Conservation (phyloP, 1,284 basidiomycete genomes). For the Gomphus bonarii region DNA sequence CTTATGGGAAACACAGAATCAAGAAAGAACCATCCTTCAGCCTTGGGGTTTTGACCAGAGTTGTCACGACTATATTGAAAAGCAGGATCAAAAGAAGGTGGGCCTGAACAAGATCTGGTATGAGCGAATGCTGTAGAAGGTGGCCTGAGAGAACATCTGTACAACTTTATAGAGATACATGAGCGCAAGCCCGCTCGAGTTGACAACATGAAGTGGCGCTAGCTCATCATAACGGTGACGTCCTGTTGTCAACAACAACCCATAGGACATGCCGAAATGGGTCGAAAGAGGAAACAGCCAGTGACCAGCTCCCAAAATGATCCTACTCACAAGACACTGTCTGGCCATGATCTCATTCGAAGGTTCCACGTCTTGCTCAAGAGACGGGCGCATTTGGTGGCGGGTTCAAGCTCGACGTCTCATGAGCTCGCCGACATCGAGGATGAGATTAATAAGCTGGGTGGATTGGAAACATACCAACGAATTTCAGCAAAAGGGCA, state of each 20-base stretch:
- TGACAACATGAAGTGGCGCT: background rate
- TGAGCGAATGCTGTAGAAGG: background rate
- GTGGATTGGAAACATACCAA: slow-evolving; percentile 73
- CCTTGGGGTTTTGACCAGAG: background rate
- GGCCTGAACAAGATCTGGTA: background rate
- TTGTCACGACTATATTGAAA: background rate
- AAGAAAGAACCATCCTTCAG: slow-evolving; percentile 39
- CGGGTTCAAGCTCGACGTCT: background rate
- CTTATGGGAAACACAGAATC: slow-evolving; percentile 49
- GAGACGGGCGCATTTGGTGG: background rate
- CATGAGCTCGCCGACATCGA: slow-evolving; percentile 39
- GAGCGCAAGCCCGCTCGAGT: background rate
- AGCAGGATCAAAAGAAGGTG: background rate
- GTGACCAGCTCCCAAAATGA: background rate
- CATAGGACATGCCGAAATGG: background rate
- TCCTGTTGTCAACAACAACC: background rate
- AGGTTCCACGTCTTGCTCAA: slow-evolving; percentile 3
- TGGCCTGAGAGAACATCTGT: background rate
- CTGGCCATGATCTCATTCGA: slow-evolving; percentile 4
- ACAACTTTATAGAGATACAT: background rate
- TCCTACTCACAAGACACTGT: background rate
- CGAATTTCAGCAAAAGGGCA: slow-evolving; percentile 75
- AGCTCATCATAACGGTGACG: background rate
- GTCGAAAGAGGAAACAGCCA: slow-evolving; percentile 1
- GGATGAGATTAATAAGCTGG: slow-evolving; percentile 50